Evolutionary conservation across 2,329 filamentous ascomycete species (phyloP).

Genomic region (Fusarium algeriense): DNA sequence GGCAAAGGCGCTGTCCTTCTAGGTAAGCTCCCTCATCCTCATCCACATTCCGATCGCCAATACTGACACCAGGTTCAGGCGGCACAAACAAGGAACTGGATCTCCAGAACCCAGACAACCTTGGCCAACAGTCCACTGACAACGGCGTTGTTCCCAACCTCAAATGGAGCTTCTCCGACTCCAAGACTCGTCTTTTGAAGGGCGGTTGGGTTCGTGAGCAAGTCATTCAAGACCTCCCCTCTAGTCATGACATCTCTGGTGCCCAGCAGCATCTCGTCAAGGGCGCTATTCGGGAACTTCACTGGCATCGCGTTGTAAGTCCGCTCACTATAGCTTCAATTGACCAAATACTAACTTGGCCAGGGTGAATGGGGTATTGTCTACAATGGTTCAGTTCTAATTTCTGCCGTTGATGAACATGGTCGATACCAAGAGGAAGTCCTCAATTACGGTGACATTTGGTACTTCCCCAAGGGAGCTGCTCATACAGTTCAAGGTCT

Average conservation of each 20-base stretch:
- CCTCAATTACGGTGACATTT: conserved; percentile 72
- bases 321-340: fast-evolving
- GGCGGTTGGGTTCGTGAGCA: conserved; percentile 77
- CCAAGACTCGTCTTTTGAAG: conserved; percentile 70
- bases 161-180: conserved; percentile 78
- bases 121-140: conserved; percentile 72
- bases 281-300: conserved; percentile 73
- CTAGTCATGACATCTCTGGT: conserved; percentile 74
- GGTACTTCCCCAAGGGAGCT: conserved; percentile 76
- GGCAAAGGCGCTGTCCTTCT: conserved; percentile 70
- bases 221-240: conserved; percentile 74
- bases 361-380: conserved; percentile 77
- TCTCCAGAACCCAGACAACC: conserved; percentile 72
- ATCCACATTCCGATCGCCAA: neutral
- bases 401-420: conserved; percentile 73
- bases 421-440: conserved; percentile 67
- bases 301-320: conserved; percentile 75
- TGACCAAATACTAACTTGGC: neutral
- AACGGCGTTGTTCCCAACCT: conserved; percentile 73
- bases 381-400: conserved; percentile 66
- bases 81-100: conserved; percentile 73
- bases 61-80: conserved; percentile 55
- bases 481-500: conserved; percentile 74
- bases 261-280: conserved; percentile 77
- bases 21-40: conserved; percentile 56